phyloP scores from a whole-genome alignment of 441 rosid species.

The Eutrema salsugineum region DNA sequence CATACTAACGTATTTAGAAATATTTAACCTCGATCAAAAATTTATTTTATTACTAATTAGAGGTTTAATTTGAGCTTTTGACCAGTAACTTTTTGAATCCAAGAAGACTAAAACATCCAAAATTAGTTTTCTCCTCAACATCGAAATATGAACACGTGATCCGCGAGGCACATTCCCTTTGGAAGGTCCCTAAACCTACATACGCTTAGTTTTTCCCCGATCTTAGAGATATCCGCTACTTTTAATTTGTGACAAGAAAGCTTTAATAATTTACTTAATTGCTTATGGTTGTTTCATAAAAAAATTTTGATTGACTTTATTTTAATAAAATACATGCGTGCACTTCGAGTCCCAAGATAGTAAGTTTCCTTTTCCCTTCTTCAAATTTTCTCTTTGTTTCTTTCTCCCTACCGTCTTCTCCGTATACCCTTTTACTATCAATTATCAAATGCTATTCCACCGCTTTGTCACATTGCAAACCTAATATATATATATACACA shows the following conservation, averaged over 20 bases:
- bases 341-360: slow-evolving; percentile 55
- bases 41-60: background rate
- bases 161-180: background rate
- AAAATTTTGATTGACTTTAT: slow-evolving; percentile 16
- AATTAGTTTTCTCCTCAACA: background rate
- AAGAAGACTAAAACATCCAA: background rate
- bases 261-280: background rate
- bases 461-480: slow-evolving; percentile 46
- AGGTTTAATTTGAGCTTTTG: background rate
- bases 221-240: background rate
- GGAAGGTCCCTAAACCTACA: background rate
- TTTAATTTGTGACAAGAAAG: background rate
- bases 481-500: slow-evolving; percentile 42
- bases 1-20: background rate
- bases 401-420: slow-evolving; percentile 25
- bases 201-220: background rate
- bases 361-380: slow-evolving; percentile 25
- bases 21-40: background rate
- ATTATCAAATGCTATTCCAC: slow-evolving; percentile 32
- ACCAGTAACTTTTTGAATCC: background rate
- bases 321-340: slow-evolving; percentile 22
- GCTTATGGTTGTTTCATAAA: slow-evolving; percentile 6
- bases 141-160: background rate
- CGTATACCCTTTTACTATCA: slow-evolving; percentile 29
- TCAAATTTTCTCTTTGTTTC: slow-evolving; percentile 29